These are phyloP conservation scores for Arctostaphylos glauca DNA, from an alignment of 148 eudicot species.

Conservation along the genomic window DNA sequence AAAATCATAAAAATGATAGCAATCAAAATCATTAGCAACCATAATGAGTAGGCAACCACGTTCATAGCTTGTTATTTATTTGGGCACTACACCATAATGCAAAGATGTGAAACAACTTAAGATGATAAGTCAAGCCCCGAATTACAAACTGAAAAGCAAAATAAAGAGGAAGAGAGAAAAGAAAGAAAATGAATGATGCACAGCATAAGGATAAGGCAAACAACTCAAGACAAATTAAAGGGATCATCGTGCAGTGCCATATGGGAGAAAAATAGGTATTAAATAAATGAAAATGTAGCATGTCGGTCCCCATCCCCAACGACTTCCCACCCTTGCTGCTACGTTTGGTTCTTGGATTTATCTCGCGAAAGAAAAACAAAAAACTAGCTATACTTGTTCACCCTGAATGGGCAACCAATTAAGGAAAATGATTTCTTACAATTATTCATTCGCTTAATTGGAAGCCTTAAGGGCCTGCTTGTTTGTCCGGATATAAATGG, in stretches of 20 bases:
- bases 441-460: neutral
- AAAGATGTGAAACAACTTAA: neutral
- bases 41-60: slow-evolving; percentile 5
- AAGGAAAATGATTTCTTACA: neutral
- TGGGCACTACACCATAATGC: neutral
- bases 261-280: neutral
- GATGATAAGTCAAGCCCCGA: neutral
- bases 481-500: too few species aligned
- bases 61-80: neutral
- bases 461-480: too few species aligned
- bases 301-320: neutral
- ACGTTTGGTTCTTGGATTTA: neutral
- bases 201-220: neutral
- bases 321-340: slow-evolving; percentile 8
- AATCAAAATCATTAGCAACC: neutral
- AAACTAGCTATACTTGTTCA: neutral
- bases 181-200: neutral
- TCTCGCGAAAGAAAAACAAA: neutral
- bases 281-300: neutral
- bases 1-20: neutral
- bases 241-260: neutral
- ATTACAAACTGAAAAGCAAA: neutral
- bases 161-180: neutral
- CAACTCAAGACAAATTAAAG: neutral
- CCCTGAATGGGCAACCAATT: neutral